Evolutionary conservation across 1,284 basidiomycete species (phyloP).

Genomic region (Cryptococcus sp.): DNA sequence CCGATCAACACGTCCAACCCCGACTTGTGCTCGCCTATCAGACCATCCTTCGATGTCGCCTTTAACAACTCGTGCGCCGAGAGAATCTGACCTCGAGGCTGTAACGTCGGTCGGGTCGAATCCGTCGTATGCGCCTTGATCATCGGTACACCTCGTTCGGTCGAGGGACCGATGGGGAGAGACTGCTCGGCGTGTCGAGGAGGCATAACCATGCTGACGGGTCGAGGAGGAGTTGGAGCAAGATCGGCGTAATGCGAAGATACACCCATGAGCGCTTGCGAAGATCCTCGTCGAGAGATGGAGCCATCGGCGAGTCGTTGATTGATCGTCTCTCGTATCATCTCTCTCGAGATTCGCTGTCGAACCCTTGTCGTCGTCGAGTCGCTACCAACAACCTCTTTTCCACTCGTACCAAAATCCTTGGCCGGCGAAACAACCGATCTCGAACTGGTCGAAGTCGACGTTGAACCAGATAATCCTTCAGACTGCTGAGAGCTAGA

Average conservation of each 20-base stretch:
- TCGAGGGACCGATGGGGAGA: constrained; percentile 13
- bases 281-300: constrained; percentile 16
- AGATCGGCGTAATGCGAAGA: constrained; percentile 1
- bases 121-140: constrained; percentile 17
- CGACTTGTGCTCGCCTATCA: constrained; percentile 30
- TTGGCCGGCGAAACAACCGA: constrained; percentile 3
- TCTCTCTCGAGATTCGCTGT: constrained; percentile 45
- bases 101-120: constrained; percentile 13
- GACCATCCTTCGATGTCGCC: constrained; percentile 17
- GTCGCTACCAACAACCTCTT: constrained; percentile 3
- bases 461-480: neutral
- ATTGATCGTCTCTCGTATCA: constrained; percentile 43
- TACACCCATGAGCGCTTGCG: constrained; percentile 4
- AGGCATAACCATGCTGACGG: constrained; percentile 1
- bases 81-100: constrained; percentile 24
- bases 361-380: constrained; percentile 35
- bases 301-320: constrained; percentile 38
- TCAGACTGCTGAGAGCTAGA: neutral
- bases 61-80: constrained; percentile 32
- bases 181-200: constrained; percentile 14
- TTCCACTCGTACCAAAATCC: constrained; percentile 3
- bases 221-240: constrained; percentile 2
- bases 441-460: constrained; percentile 1
- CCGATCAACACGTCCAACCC: constrained; percentile 39
- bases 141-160: constrained; percentile 12